A percentile compares a stretch with the other conserved stretches of the same genome.
These are phyloP conservation scores for Dactylellina parvicollis DNA, from an alignment of 2,329 filamentous ascomycete species.

Conservation along the genomic window DNA sequence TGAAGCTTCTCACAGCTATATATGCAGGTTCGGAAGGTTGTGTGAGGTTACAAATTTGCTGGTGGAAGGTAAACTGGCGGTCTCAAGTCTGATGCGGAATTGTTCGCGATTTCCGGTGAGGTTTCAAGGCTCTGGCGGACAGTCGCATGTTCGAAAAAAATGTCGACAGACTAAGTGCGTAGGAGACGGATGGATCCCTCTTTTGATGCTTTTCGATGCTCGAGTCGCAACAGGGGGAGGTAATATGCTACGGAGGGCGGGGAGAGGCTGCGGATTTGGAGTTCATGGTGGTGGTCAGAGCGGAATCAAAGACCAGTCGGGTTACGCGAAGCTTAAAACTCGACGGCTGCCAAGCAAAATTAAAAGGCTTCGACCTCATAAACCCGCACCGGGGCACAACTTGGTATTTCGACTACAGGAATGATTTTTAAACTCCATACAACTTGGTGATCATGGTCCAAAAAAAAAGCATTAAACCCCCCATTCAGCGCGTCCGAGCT, in stretches of 20 bases:
- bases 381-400: too few relatives aligned
- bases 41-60: too few relatives aligned
- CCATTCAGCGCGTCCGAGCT: neutral
- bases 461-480: too few relatives aligned
- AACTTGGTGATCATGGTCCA: too few relatives aligned
- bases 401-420: too few relatives aligned
- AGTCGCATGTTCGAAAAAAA: constrained; percentile 31
- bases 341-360: constrained; percentile 3
- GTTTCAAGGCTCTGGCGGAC: constrained; percentile 12
- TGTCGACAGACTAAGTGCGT: neutral
- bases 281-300: neutral
- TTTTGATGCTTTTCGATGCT: neutral
- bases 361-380: too few relatives aligned
- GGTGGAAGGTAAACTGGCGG: too few relatives aligned
- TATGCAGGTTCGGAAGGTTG: too few relatives aligned
- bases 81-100: constrained; percentile 41
- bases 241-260: constrained; percentile 5
- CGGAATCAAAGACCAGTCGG: neutral
- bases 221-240: neutral
- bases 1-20: too few relatives aligned
- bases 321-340: constrained; percentile 5
- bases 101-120: constrained; percentile 28
- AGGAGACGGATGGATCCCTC: constrained; percentile 1
- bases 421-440: too few relatives aligned
- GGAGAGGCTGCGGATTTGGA: neutral